A percentile compares a stretch with the other conserved stretches of the same genome.
Conservation (phyloP, 2,329 filamentous ascomycete species). For the Sclerotinia spermophila region DNA sequence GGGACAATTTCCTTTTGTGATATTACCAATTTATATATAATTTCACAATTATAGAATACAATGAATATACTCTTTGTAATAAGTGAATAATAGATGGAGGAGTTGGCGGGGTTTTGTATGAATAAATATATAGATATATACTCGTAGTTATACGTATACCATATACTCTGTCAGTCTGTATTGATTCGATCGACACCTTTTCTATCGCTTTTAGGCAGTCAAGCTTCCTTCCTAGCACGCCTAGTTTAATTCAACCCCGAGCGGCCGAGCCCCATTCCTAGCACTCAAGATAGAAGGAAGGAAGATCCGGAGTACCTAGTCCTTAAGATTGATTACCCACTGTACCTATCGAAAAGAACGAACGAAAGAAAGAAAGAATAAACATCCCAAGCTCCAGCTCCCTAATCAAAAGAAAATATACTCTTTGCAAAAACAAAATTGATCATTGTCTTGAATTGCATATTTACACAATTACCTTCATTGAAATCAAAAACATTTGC, state of each 20-base stretch:
- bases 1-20: neutral
- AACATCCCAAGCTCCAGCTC: no score
- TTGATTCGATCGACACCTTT: neutral
- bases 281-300: neutral
- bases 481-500: neutral
- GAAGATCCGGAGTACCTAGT: neutral
- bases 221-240: neutral
- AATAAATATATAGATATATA: no score
- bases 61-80: neutral
- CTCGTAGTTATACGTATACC: no score
- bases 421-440: neutral
- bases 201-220: neutral
- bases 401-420: constrained; percentile 8
- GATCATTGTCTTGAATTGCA: neutral
- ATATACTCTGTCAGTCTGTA: no score
- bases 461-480: neutral
- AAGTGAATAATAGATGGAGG: neutral
- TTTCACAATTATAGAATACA: neutral
- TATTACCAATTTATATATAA: neutral
- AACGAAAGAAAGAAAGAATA: neutral
- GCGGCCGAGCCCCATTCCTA: neutral
- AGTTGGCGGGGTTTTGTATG: neutral
- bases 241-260: neutral
- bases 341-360: neutral
- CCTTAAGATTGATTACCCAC: no score